Base-by-base conservation (phyloP, 78 protist genomes). In the Chrysochromulina parva region DNA sequence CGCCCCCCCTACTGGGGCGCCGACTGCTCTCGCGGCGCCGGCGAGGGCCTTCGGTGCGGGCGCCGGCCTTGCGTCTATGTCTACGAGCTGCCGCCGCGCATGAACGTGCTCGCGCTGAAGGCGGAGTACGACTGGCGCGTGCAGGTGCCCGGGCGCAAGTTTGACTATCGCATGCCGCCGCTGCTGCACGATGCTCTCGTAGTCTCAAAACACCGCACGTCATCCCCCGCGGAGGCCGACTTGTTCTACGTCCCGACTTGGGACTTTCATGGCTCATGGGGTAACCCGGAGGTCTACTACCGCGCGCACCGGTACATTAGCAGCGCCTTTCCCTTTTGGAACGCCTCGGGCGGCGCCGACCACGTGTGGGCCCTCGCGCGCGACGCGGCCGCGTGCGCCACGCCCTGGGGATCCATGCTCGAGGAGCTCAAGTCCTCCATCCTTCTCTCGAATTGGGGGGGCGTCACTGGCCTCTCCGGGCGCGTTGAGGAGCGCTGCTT, bases 261-360 rank as follows among this genome's bases (percentile, higher is more conserved):
- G 71, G 71, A 65, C 71, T 65, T 13, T 7, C 71, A 71, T 1
- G 82, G 82, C 82, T 38, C 82, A 3, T 74, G 82, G 82, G 82
- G 82, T 11, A 74, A 74, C 55, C 82, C 82, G 1, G 82, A 74
- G 82, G 82, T 74, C n/a, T 74, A 74, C 55, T 74, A 48, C 55
- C 82, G 82, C 82, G 82, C 82, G 13, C 28, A 11, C 28, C 57
- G 16, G 28, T 74, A 74, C 82, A 48, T 74, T 55, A 3, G 38
- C 17, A 6, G 10, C 26, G 50, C 24, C 24, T 74, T 1, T 13
- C 82, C 82, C 14, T 74, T 48, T 19, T 74, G 82, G 82, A 74
- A 74, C 82, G 58, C 57, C n/a, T 48, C 82, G 24, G 53, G 57
- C 82, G 82, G 82, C 26, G 13, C 62, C 24, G 62, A 58, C 62